A percentile compares a stretch with the other conserved stretches of the same genome.
phyloP scores from a whole-genome alignment of 305 asterid genomes.

The Stenogyne calaminthoides region DNA sequence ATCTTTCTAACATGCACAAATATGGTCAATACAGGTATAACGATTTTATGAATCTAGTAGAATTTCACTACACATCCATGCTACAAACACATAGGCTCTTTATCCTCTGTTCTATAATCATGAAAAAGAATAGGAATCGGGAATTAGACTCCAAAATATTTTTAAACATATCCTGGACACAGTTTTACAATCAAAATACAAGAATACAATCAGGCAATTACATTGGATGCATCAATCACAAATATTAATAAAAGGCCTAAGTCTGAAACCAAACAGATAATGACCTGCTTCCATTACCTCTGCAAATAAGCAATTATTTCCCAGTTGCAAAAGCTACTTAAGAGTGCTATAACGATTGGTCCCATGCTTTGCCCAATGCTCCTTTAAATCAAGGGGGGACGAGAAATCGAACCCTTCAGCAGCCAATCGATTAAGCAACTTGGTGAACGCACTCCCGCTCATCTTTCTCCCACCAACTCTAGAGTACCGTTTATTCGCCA shows the following conservation, averaged over 20 bases:
- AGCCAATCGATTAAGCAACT: conserved; percentile 76
- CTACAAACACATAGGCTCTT: background rate
- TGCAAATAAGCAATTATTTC: conserved; percentile 29
- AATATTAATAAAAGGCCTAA: conserved; percentile 8
- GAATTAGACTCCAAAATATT: background rate
- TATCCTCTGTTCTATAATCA: background rate
- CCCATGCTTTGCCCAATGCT: conserved; percentile 93
- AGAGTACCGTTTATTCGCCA: conserved; percentile 73
- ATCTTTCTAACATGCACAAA: background rate
- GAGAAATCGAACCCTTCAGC: conserved; percentile 72
- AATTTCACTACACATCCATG: background rate
- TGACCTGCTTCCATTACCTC: conserved; percentile 23
- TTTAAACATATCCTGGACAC: conserved; percentile 22
- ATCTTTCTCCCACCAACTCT: conserved; percentile 87
- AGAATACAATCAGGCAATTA: conserved; percentile 33
- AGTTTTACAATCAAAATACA: conserved; percentile 32
- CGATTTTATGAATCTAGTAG: background rate
- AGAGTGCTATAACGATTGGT: conserved; percentile 83
- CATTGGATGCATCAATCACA: conserved; percentile 31
- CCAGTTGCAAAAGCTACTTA: conserved; percentile 43
- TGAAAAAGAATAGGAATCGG: background rate
- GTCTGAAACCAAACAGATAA: conserved; percentile 17
- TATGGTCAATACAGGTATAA: background rate
- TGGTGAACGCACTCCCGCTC: conserved; percentile 82
- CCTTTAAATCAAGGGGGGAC: conserved; percentile 81